phyloP scores from a whole-genome alignment of 805 yeast species.

The Candida oleophila region DNA sequence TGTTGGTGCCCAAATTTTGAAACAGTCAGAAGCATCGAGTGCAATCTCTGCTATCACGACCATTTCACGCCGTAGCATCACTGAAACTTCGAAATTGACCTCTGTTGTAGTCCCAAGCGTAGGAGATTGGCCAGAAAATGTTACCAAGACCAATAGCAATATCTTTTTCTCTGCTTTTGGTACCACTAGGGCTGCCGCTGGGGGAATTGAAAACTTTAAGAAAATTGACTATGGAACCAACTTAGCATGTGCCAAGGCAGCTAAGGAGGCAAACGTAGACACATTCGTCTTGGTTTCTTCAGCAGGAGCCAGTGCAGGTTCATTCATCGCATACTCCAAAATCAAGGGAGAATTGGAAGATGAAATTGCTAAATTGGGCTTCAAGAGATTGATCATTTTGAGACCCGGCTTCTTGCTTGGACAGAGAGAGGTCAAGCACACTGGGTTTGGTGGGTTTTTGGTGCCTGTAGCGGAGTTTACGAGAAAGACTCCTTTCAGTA shows the following conservation, averaged over 20 bases:
- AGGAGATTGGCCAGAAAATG: slow-evolving; percentile 48
- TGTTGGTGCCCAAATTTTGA: slow-evolving; percentile 61
- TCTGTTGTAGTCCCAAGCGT: slow-evolving; percentile 46
- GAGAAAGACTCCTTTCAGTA: not conserved
- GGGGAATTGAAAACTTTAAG: slow-evolving; percentile 66
- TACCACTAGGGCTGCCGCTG: slow-evolving; percentile 72
- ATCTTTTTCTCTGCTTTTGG: slow-evolving; percentile 68
- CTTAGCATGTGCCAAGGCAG: slow-evolving; percentile 65
- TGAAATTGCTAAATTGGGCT: slow-evolving; percentile 58
- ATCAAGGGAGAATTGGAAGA: slow-evolving; percentile 79
- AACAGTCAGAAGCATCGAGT: slow-evolving; percentile 36
- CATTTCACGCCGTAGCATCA: slow-evolving; percentile 47
- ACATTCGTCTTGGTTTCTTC: slow-evolving; percentile 71
- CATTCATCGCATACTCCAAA: slow-evolving; percentile 59
- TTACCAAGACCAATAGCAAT: slow-evolving; percentile 33
- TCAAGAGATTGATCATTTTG: slow-evolving; percentile 68
- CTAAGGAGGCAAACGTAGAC: slow-evolving; percentile 64
- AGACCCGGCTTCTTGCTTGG: slow-evolving; percentile 80
- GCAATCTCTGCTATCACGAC: slow-evolving; percentile 44
- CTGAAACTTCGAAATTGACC: slow-evolving; percentile 27
- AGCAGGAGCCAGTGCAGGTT: no score
- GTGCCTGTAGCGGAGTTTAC: not conserved
- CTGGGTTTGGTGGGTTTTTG: not conserved
- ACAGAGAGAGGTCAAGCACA: slow-evolving; percentile 39
- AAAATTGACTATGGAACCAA: slow-evolving; percentile 76